Conservation (phyloP, 2,329 filamentous ascomycete genomes). For the Phaeosphaeriaceae sp. region DNA sequence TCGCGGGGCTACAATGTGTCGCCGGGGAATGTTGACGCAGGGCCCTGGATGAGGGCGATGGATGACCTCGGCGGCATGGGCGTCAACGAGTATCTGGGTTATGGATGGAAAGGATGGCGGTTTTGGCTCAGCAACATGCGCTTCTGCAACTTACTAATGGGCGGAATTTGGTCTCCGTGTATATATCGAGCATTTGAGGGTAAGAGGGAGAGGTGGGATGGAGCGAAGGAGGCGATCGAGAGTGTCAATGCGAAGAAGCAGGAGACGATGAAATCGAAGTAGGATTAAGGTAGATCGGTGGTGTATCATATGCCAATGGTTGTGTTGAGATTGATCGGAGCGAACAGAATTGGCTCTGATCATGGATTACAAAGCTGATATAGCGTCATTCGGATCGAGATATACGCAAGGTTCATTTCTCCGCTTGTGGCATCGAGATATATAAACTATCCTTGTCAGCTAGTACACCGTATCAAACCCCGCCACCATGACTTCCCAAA, state of each 20-base stretch:
- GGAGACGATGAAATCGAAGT: background rate
- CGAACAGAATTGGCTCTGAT: background rate
- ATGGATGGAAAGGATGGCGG: conserved; percentile 50
- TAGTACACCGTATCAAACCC: background rate
- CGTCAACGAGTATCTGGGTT: conserved; percentile 53
- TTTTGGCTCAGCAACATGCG: conserved; percentile 52
- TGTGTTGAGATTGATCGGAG: background rate
- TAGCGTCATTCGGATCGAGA: background rate
- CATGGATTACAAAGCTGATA: background rate
- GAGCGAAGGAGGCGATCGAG: conserved; percentile 48
- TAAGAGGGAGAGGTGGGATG: conserved; percentile 51
- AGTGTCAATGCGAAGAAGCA: conserved; percentile 22
- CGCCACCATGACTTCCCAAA: background rate
- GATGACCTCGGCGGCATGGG: conserved; percentile 53
- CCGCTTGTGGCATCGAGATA: background rate
- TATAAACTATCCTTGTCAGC: background rate
- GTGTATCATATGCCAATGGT: background rate
- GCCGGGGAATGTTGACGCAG: conserved; percentile 22
- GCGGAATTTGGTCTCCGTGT: conserved; percentile 52
- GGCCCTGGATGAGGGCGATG: conserved; percentile 49
- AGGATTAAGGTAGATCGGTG: background rate
- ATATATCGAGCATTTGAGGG: conserved; percentile 52
- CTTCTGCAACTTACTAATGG: conserved; percentile 50
- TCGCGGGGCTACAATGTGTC: conserved; percentile 43
- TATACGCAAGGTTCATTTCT: background rate